Evolutionary conservation across 495 filamentous ascomycete species (phyloP).

Genomic region (Penicilliopsis zonata): DNA sequence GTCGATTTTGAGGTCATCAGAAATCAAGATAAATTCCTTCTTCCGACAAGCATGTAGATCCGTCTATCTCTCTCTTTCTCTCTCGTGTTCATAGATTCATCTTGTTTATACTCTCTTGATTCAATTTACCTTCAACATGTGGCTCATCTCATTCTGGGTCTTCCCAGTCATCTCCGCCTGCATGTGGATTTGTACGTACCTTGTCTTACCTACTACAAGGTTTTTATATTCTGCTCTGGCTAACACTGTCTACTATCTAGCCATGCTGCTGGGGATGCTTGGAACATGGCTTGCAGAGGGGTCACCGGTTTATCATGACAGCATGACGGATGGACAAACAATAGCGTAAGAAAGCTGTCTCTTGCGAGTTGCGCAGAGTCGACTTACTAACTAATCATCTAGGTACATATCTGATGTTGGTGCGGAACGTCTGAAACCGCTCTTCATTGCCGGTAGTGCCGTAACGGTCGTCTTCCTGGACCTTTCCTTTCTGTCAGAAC

Average conservation of each 20-base stretch:
- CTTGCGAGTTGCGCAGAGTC: too few species aligned
- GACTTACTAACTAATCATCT: neutral
- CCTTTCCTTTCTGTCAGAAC: conserved; percentile 66
- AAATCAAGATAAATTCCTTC: too few species aligned
- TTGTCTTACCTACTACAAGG: neutral
- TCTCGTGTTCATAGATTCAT: too few species aligned
- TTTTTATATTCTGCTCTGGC: conserved; percentile 3
- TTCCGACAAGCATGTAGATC: too few species aligned
- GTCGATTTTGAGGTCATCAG: too few species aligned
- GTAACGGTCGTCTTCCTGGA: conserved; percentile 79
- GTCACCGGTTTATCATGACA: conserved; percentile 46
- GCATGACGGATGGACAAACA: conserved; percentile 49
- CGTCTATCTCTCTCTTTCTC: too few species aligned
- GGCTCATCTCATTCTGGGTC: conserved; percentile 53
- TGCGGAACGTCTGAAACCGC: conserved; percentile 59
- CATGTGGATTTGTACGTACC: conserved; percentile 60
- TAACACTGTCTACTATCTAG: conserved; percentile 24
- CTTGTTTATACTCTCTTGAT: too few species aligned
- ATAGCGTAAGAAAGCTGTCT: too few species aligned
- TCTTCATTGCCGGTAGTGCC: conserved; percentile 73
- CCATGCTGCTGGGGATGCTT: conserved; percentile 58
- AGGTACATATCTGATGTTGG: conserved; percentile 72
- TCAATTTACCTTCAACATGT: too few species aligned
- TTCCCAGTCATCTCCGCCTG: conserved; percentile 69
- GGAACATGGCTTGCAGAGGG: conserved; percentile 55